These are phyloP conservation scores for Melampsora americana DNA, from an alignment of 1,284 basidiomycete species.

Conservation along the genomic window DNA sequence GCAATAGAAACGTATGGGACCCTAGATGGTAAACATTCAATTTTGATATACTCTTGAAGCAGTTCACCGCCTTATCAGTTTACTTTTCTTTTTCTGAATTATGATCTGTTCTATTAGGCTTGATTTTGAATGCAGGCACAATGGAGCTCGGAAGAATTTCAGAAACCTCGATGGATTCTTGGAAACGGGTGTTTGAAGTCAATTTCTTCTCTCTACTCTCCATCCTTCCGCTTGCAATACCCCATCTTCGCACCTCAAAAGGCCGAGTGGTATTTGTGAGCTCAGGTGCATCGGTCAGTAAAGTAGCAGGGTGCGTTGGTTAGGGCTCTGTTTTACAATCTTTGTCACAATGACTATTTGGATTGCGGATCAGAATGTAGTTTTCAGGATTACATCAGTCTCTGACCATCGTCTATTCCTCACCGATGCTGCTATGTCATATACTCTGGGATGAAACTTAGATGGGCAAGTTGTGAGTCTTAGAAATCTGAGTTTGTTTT, in stretches of 20 bases:
- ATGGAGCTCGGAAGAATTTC: constrained; percentile 29
- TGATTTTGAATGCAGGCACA: constrained; percentile 38
- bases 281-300: constrained; percentile 21
- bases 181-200: constrained; percentile 30
- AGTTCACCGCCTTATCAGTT: not conserved
- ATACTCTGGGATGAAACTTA: not conserved
- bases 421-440: too few species aligned
- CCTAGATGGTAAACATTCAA: constrained; percentile 23
- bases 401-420: too few species aligned
- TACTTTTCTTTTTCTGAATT: not conserved
- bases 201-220: constrained; percentile 40
- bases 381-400: not conserved
- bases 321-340: not conserved
- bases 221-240: constrained; percentile 23
- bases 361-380: not conserved
- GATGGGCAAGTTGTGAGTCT: constrained; percentile 3
- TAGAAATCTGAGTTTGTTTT: too few species aligned
- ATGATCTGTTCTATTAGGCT: constrained; percentile 5
- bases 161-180: constrained; percentile 6
- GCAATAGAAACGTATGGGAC: constrained; percentile 24
- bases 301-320: constrained; percentile 22
- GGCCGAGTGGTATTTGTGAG: constrained; percentile 37
- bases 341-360: not conserved
- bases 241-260: not conserved
- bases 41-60: not conserved